Base-by-base conservation (phyloP, 768 basidiomycete species). In the Hericium erinaceus region DNA sequence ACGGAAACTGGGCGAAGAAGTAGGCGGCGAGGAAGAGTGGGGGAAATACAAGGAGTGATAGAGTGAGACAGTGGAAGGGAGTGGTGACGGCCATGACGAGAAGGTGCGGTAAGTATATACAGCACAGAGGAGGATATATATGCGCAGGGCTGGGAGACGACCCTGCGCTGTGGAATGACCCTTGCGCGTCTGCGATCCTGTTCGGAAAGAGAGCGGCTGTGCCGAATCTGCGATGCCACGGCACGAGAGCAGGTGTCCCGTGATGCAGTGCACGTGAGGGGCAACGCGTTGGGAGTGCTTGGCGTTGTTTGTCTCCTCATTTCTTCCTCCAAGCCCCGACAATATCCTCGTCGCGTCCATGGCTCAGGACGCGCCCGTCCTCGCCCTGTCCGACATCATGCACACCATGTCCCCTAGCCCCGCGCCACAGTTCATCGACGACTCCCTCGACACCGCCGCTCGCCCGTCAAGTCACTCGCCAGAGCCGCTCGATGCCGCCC, bases 1-100 rank as follows among this genome's bases (percentile, higher is more conserved):
- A 72, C 2, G 88, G 87, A 64, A 89, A 89, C 0, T 79, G 76
- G 8, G 84, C 77, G 60, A 87, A 70, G 64, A 89, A 72, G 67
- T 86, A 89, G 2, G 77, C 70, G 3, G 77, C 72, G 52, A 88
- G 72, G 48, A 87, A 72, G 26, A 87, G 67, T 15, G 85, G 80
- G 0, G 84, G 82, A 5, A 88, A 65, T 13, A 84, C 66, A 57
- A 89, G 72, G 37, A 89, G 74, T 2, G 80, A 73, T 33, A 82
- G 73, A 0, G 80, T 77, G 56, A 84, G 65, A 66, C 70, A 70
- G 26, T 69, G 70, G 60, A 68, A 64, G 51, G 67, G 59, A 37
- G 61, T 63, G 38, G 68, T 61, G 41, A 62, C 59, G 12, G 63
- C 48, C 68, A 69, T 69, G 46, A n/a, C 49, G 46, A 24, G 18